phyloP scores from a whole-genome alignment of 2,329 filamentous ascomycete species.

The Chaetomium strumarium region DNA sequence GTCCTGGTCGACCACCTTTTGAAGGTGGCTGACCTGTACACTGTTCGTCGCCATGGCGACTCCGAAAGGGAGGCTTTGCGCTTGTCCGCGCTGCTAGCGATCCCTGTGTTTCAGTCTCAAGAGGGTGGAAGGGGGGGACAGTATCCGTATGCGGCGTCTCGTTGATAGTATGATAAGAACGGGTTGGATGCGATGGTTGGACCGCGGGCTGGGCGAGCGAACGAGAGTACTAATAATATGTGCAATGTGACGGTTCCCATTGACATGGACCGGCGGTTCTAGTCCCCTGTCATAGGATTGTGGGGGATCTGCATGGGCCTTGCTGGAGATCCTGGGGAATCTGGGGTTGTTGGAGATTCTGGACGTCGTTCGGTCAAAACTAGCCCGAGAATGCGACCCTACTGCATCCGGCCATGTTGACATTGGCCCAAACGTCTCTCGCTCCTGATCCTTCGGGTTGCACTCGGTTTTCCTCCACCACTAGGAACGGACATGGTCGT shows the following conservation, averaged over 20 bases:
- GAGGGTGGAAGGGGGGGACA: not conserved
- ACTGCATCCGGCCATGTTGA: not conserved
- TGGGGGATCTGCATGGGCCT: not conserved
- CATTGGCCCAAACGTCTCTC: not conserved
- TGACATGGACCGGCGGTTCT: not conserved
- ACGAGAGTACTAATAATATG: not conserved
- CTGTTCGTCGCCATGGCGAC: conserved; percentile 3
- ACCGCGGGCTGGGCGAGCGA: not conserved
- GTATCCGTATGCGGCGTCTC: too few relatives aligned
- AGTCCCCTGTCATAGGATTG: not conserved
- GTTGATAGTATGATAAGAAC: too few relatives aligned
- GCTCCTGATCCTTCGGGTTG: not conserved
- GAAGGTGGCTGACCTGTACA: conserved; percentile 6
- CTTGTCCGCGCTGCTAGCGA: not conserved
- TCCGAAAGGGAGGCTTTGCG: not conserved
- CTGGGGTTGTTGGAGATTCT: not conserved
- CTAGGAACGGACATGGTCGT: not conserved
- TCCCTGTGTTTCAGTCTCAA: not conserved
- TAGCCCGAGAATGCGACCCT: not conserved
- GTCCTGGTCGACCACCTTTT: conserved; percentile 8
- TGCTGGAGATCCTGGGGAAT: not conserved
- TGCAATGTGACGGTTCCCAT: not conserved
- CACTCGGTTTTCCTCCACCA: conserved; percentile 4
- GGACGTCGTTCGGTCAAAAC: not conserved
- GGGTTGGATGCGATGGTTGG: not conserved